Conservation (phyloP, 2,329 filamentous ascomycete species). For the Aureobasidium musti region DNA sequence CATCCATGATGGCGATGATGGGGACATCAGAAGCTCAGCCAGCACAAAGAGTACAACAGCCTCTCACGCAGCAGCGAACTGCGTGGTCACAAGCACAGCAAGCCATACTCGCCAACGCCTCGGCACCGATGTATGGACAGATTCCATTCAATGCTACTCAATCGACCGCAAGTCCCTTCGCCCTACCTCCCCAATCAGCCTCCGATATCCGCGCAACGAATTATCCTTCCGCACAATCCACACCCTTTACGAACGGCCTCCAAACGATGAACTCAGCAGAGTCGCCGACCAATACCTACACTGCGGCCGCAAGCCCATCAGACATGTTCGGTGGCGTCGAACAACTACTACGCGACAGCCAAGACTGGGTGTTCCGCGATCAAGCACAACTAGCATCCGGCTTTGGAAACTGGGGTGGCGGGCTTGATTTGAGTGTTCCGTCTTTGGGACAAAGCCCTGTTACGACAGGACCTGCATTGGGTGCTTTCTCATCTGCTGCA, state of each 20-base stretch:
- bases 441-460: constrained; percentile 17
- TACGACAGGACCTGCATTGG: not conserved
- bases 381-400: constrained; percentile 62
- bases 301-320: constrained; percentile 47
- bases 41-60: constrained; percentile 30
- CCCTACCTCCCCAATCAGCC: constrained; percentile 23
- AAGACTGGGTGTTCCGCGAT: constrained; percentile 61
- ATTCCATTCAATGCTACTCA: constrained; percentile 14
- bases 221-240: constrained; percentile 21
- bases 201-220: constrained; percentile 4
- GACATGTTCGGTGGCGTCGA: constrained; percentile 63
- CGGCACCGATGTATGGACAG: constrained; percentile 11
- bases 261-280: constrained; percentile 34
- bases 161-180: constrained; percentile 1
- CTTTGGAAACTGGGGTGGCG: constrained; percentile 60
- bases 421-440: not conserved
- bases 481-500: not conserved
- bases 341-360: constrained; percentile 62
- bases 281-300: constrained; percentile 31
- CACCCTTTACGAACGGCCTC: constrained; percentile 14
- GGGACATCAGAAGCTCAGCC: constrained; percentile 13
- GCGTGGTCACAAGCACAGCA: constrained; percentile 18
- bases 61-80: constrained; percentile 32
- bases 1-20: constrained; percentile 15
- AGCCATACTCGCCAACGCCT: not conserved